A percentile compares a stretch with the other conserved stretches of the same genome.
phyloP scores from a whole-genome alignment of 139 green algal genomes.

The Zygnema cylindricum region DNA sequence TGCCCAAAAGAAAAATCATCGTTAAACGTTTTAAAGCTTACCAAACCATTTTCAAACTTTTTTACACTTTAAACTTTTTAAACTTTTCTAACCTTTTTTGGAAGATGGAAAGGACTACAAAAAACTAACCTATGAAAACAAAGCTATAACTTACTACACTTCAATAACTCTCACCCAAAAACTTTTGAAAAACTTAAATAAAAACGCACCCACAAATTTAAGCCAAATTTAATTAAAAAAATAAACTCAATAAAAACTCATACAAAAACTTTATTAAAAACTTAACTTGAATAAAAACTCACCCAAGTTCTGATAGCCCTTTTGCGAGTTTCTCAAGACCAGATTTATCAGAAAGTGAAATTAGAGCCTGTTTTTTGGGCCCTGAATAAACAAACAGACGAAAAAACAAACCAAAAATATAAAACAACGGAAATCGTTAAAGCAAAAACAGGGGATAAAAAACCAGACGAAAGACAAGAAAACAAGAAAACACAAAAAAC shows the following conservation, averaged over 20 bases:
- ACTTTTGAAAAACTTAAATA: background rate
- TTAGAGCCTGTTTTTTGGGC: constrained; percentile 22
- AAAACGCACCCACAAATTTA: background rate
- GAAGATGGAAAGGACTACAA: background rate
- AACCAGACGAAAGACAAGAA: no score
- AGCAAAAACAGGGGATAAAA: no score
- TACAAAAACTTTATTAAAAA: background rate
- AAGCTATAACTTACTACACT: background rate
- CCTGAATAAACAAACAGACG: background rate
- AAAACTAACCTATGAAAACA: background rate
- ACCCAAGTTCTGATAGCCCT: constrained; percentile 31
- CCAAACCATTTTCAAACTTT: background rate
- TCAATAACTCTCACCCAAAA: background rate
- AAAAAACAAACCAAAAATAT: no score
- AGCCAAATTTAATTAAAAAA: background rate
- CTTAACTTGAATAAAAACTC: constrained; percentile 2
- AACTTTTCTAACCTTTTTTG: background rate
- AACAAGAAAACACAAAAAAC: no score
- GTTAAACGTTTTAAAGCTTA: background rate
- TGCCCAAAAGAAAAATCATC: constrained; percentile 4
- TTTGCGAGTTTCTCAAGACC: constrained; percentile 16
- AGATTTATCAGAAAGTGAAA: constrained; percentile 44
- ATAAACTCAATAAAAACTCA: background rate
- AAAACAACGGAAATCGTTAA: no score
- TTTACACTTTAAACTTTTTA: background rate